Evolutionary conservation across 2,329 filamentous ascomycete genomes (phyloP).

Genomic region (Ustilaginoidea virens): DNA sequence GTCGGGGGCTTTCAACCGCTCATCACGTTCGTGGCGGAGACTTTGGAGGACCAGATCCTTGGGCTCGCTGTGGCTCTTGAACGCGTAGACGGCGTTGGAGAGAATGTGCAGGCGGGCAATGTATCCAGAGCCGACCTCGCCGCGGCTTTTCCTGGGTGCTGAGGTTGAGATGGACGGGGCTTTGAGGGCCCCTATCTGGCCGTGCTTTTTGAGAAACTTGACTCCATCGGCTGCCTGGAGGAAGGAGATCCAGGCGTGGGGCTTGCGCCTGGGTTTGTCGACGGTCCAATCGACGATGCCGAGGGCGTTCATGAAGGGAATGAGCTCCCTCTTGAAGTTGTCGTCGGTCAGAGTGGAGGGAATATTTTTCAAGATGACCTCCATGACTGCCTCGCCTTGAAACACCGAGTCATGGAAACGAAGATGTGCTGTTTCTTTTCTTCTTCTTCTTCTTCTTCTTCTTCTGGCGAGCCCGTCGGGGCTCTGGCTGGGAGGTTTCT

Average conservation of each 20-base stretch:
- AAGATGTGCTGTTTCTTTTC: too few relatives aligned
- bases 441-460: too few relatives aligned
- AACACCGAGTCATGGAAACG: too few relatives aligned
- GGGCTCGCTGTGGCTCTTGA: slow-evolving; percentile 18
- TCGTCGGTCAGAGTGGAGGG: slow-evolving; percentile 23
- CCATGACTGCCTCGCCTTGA: too few relatives aligned
- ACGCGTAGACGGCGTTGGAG: slow-evolving; percentile 12
- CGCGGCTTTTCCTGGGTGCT: neutral
- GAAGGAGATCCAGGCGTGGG: slow-evolving; percentile 27
- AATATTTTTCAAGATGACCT: slow-evolving; percentile 28
- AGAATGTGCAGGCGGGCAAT: slow-evolving; percentile 17
- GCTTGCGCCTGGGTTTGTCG: slow-evolving; percentile 22
- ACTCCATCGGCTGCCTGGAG: slow-evolving; percentile 21
- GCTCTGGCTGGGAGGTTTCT: too few relatives aligned
- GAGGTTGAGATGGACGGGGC: too few relatives aligned
- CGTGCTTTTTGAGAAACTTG: slow-evolving; percentile 24
- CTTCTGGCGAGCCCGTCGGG: too few relatives aligned
- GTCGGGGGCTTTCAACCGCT: slow-evolving; percentile 8
- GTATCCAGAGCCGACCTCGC: slow-evolving; percentile 1
- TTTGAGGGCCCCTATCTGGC: slow-evolving; percentile 11
- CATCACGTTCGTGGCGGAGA: slow-evolving; percentile 13
- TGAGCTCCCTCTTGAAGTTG: slow-evolving; percentile 21
- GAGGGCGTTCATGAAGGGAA: slow-evolving; percentile 22
- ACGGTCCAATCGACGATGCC: slow-evolving; percentile 26
- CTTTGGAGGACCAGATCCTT: slow-evolving; percentile 12